Evolutionary conservation across 345 rosid species (phyloP).

Genomic region (Salix dunnii): DNA sequence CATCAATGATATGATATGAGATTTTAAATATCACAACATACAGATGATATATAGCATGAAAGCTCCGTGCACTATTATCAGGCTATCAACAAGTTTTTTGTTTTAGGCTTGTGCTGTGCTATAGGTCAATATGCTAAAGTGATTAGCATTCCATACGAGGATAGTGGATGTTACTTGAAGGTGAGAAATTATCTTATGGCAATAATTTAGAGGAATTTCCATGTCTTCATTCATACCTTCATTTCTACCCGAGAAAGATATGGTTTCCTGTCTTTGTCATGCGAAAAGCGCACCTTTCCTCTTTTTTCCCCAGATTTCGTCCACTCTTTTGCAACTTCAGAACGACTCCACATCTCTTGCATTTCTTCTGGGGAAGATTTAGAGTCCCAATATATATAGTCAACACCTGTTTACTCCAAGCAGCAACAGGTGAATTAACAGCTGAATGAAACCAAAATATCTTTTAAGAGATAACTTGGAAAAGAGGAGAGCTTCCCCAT

Average conservation of each 20-base stretch:
- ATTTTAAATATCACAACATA: not conserved
- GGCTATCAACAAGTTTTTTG: not conserved
- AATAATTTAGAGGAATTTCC: not conserved
- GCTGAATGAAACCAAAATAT: not conserved
- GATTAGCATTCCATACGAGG: not conserved
- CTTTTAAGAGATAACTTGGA: not conserved
- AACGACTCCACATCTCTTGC: slow-evolving; percentile 76
- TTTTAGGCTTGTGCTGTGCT: not conserved
- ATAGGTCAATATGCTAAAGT: not conserved
- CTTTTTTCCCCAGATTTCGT: slow-evolving; percentile 58
- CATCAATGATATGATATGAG: not conserved
- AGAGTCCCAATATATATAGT: slow-evolving; percentile 56
- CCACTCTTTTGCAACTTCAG: slow-evolving; percentile 75
- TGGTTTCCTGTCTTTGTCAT: slow-evolving; percentile 51
- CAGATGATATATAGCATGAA: not conserved
- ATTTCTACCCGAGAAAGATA: slow-evolving; percentile 73
- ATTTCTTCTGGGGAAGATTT: slow-evolving; percentile 78
- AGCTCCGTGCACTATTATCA: not conserved
- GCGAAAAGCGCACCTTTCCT: slow-evolving; percentile 79
- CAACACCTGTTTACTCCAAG: slow-evolving; percentile 36
- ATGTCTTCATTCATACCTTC: slow-evolving; percentile 50
- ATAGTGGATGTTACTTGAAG: not conserved
- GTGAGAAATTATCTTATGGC: not conserved
- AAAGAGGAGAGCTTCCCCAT: not conserved
- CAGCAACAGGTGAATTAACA: slow-evolving; percentile 6